Evolutionary conservation across 306 rosid species (phyloP), one percentile per base, ranked within the genome.

Genomic region (Vigna radiata): DNA sequence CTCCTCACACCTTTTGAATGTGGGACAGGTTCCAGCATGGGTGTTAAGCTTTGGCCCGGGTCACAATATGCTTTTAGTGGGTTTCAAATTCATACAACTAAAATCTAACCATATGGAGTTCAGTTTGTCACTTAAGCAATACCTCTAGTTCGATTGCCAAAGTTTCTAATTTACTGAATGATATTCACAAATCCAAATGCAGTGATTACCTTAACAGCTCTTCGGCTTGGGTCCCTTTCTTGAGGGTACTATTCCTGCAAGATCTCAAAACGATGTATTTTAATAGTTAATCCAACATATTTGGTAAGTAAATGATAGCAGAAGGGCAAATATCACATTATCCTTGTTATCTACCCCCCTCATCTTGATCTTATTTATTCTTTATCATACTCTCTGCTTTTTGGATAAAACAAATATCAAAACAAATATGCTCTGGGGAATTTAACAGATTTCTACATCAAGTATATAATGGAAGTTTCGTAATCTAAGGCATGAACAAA

Each of bases 181-280:
- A 50, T 48, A 62, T 36, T 54, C 76, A 70, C 39, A 71, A 75
- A 14, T 77, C 62, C 43, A 77, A 63, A 53, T 60, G 55, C 16
- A 79, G 47, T 46, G 49, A 52, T 69, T 85, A 94, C 98, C 98
- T 91, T 86, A 94, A 79, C 15, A 94, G 86, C 82, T 94, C 98
- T 84, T 91, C 96, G 14, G 65, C 71, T 80, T 85, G 90, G 77
- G 84, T 82, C 68, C 70, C 89, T 83, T 85, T 87, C 46, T 58
- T 79, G 63, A 82, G 75, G 37, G 76, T 31, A 56, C 72, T 79
- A 62, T 81, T 88, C 92, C 97, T 93, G 96, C 86, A 79, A 79
- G 68, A 76, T 41, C 33, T 39, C 76, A 74, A 72, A 41, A 41
- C 8, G 46, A 8, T 8, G 46, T 41, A 77, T 77, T 52, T 73